Evolutionary conservation across 345 rosid species (phyloP), one percentile per base, ranked within the genome.

Genomic region (Camelina neglecta): DNA sequence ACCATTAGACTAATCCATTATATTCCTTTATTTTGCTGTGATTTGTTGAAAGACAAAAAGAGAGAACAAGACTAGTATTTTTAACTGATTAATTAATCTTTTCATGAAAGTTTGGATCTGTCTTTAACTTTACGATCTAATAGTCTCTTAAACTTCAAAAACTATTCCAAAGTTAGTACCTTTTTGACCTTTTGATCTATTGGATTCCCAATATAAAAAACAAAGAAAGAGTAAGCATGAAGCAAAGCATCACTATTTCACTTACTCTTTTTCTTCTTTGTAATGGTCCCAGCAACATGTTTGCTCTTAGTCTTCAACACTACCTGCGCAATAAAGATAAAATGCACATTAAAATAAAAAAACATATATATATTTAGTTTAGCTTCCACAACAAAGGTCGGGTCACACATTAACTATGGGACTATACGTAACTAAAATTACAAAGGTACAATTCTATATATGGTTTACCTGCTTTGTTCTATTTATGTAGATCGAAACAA

Each of bases 261-360:
- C 92, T 81, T 74, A 94, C 98, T 82, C 82, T 92, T 92, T 65
- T 90, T 86, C 86, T 90, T 94, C 70, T 94, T 94, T 75, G 96
- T 92, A 61, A 92, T 69, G 73, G 96, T 87, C 67, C 87, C 90
- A 11, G 87, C 97, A 0, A 88, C 93, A 81, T 83, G 97, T 66
- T 83, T 90, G 86, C 98, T 94, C 79, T 88, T 92, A 85, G 82
- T 94, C 84, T 87, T 94, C 76, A 92, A 83, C 78, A 80, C 86
- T 74, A 94, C 98, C 92, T 93, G 84, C 72, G 7, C 65, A 50
- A 5, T 61, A 70, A 44, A 41, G 24, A 60, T 11, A 53, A 29
- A 2, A 39, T 11, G 31, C 59, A 26, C 29, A 60, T 60, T 9
- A 60, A 71, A 59, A 21, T 11, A 60, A 33, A 8, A 11, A 7